Percentiles rank a stretch among this genome's conserved stretches.
Evolutionary conservation across 352 stramenopile genomes (phyloP).

Genomic region (Blastocystis hominis): DNA sequence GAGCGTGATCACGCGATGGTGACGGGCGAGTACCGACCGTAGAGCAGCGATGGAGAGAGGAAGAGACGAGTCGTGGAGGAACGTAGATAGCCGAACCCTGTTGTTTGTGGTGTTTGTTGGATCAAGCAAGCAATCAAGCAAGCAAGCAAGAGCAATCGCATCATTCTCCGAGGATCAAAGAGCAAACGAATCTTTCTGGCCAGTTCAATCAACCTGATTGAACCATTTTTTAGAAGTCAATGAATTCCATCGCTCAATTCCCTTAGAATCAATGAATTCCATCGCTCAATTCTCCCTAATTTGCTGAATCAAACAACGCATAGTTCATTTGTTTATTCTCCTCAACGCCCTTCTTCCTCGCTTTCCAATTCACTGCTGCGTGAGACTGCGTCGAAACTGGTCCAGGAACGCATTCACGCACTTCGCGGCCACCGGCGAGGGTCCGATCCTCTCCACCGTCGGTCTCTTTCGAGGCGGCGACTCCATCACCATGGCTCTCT

Average conservation of each 20-base stretch:
- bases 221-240: too few relatives aligned
- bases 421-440: not conserved
- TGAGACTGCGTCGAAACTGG: not conserved
- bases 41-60: constrained; percentile 76
- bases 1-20: constrained; percentile 97
- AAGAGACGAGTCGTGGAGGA: not conserved
- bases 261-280: too few relatives aligned
- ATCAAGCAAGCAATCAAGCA: not conserved
- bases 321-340: too few relatives aligned
- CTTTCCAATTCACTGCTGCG: not conserved
- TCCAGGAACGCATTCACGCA: not conserved
- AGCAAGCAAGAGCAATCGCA: too few relatives aligned
- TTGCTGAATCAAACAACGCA: too few relatives aligned
- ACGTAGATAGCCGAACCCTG: not conserved
- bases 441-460: not conserved
- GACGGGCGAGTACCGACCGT: constrained; percentile 84
- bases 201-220: too few relatives aligned
- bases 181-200: too few relatives aligned
- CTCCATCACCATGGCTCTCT: not conserved
- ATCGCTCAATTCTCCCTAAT: too few relatives aligned
- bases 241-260: too few relatives aligned
- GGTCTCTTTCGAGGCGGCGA: constrained; percentile 12
- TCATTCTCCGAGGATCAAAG: too few relatives aligned
- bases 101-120: not conserved
- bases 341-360: too few relatives aligned